Evolutionary conservation across 176 grass and related monocot species (phyloP).

Genomic region (Phragmites australis): DNA sequence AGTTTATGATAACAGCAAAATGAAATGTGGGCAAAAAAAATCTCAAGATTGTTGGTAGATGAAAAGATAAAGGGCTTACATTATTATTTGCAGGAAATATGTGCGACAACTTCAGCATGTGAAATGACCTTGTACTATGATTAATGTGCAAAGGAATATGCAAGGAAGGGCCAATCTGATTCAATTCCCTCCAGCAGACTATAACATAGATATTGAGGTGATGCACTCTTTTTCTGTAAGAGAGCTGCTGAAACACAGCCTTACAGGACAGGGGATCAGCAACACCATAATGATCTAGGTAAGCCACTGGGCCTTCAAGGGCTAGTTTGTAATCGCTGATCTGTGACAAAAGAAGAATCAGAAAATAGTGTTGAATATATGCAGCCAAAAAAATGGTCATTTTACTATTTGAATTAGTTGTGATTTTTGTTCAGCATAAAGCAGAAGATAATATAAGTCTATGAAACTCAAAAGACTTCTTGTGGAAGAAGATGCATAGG

Average conservation of each 20-base stretch:
- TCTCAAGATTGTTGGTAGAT: background rate
- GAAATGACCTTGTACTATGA: constrained; percentile 47
- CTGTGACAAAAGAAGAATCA: constrained; percentile 48
- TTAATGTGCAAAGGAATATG: constrained; percentile 49
- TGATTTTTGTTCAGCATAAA: constrained; percentile 12
- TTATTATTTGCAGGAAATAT: constrained; percentile 67
- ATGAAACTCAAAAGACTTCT: background rate
- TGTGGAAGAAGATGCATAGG: constrained; percentile 16
- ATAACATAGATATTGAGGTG: constrained; percentile 63
- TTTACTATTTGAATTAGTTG: background rate
- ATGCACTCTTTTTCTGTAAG: constrained; percentile 47
- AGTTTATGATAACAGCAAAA: background rate
- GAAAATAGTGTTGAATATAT: constrained; percentile 8
- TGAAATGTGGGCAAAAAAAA: background rate
- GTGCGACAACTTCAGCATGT: constrained; percentile 71
- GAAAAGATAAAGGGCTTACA: constrained; percentile 41
- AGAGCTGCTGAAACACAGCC: constrained; percentile 59
- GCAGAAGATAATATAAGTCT: constrained; percentile 1
- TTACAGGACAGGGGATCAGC: constrained; percentile 65
- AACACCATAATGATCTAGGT: constrained; percentile 53
- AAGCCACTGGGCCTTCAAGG: constrained; percentile 70
- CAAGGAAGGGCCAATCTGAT: constrained; percentile 44
- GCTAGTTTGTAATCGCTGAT: constrained; percentile 68
- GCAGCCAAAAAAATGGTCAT: background rate
- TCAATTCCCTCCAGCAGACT: constrained; percentile 56